phyloP scores from a whole-genome alignment of 2,329 filamentous ascomycete species.

The Mycosphaerella arachidis region DNA sequence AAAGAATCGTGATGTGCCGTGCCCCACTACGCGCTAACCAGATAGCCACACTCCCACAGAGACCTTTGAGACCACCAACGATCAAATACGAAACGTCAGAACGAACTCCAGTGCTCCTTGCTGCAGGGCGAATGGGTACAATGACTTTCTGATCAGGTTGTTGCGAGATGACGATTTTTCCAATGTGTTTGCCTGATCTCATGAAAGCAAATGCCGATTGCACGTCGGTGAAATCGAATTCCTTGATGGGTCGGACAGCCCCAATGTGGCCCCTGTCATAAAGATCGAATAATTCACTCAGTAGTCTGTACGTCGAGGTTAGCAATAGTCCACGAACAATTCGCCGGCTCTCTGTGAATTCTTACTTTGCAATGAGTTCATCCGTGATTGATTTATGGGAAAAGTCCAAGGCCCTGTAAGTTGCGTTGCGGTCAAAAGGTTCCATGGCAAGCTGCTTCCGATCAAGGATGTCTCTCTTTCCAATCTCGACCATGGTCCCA shows the following conservation, averaged over 20 bases:
- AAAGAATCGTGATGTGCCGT: constrained; percentile 14
- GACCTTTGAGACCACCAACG: constrained; percentile 24
- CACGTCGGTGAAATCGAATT: constrained; percentile 4
- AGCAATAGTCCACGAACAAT: no score
- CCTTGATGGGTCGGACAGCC: neutral
- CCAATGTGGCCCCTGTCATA: no score
- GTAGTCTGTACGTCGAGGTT: no score
- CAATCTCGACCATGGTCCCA: constrained; percentile 31
- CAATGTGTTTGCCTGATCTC: constrained; percentile 19
- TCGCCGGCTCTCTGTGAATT: no score
- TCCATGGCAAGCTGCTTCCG: constrained; percentile 15
- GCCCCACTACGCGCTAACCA: constrained; percentile 21
- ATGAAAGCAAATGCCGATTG: constrained; percentile 16
- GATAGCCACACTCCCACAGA: constrained; percentile 16
- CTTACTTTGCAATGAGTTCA: no score
- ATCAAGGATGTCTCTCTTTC: constrained; percentile 18
- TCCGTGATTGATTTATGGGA: neutral
- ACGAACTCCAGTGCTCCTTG: neutral
- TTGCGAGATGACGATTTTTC: constrained; percentile 18
- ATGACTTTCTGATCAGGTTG: neutral
- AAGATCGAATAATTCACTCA: no score
- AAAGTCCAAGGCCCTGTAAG: constrained; percentile 14
- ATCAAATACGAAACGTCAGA: constrained; percentile 18
- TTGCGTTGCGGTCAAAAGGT: constrained; percentile 13
- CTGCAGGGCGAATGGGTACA: neutral